Percentiles rank a stretch among this genome's conserved stretches.
phyloP scores from a whole-genome alignment of 208 protist species.

The Acanthamoeba lenticulata region DNA sequence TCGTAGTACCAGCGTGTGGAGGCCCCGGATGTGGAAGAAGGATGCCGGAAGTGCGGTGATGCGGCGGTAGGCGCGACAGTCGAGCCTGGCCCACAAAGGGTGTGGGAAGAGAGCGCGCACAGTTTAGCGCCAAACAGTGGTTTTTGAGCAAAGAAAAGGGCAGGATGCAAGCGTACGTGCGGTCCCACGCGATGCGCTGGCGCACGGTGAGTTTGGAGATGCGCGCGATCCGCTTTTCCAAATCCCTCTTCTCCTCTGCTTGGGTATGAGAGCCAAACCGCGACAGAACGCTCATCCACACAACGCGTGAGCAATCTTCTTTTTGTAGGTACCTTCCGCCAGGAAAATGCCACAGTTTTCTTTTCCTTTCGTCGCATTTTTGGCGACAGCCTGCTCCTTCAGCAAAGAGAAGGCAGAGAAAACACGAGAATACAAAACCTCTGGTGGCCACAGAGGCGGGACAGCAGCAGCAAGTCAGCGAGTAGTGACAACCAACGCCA shows the following conservation, averaged over 20 bases:
- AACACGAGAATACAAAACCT: too few relatives aligned
- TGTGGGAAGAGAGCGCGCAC: neutral
- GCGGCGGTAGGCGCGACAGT: neutral
- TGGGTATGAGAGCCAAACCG: neutral
- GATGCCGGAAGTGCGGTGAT: neutral
- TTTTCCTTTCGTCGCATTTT: too few relatives aligned
- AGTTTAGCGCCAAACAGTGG: neutral
- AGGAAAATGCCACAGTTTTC: too few relatives aligned
- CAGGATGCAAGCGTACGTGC: neutral
- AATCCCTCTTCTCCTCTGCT: neutral
- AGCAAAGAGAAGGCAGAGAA: too few relatives aligned
- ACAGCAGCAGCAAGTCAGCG: too few relatives aligned
- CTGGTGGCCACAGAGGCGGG: too few relatives aligned
- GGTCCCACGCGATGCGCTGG: neutral
- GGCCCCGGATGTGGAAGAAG: neutral
- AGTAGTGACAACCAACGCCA: too few relatives aligned
- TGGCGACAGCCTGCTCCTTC: too few relatives aligned
- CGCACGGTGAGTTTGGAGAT: slow-evolving; percentile 5
- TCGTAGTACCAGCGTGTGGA: neutral
- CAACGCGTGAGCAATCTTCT: neutral
- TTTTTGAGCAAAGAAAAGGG: neutral
- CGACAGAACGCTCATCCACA: neutral
- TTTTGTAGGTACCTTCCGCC: too few relatives aligned
- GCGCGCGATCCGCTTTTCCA: neutral
- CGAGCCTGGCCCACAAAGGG: neutral